Conservation (phyloP, 2,329 filamentous ascomycete species). For the Pseudophaeomoniella oleicola region DNA sequence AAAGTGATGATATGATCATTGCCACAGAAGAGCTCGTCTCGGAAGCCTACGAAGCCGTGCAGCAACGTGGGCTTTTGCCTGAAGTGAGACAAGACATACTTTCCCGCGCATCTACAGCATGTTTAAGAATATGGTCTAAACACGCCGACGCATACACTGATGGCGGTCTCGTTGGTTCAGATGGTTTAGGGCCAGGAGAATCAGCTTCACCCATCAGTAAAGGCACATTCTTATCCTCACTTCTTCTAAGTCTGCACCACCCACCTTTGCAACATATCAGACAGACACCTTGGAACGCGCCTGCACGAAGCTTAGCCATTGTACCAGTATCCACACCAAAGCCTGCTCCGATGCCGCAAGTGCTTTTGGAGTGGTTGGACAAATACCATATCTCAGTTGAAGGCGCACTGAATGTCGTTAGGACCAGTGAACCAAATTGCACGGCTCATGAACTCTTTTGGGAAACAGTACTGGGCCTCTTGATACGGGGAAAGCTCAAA, state of each 20-base stretch:
- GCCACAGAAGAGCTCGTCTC: slow-evolving; percentile 59
- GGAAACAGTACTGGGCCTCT: slow-evolving; percentile 61
- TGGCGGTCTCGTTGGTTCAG: slow-evolving; percentile 20
- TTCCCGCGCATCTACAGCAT: slow-evolving; percentile 1
- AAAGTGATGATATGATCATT: slow-evolving; percentile 58
- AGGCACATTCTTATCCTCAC: slow-evolving; percentile 61
- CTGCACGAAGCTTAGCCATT: neutral
- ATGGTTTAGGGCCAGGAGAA: slow-evolving; percentile 51
- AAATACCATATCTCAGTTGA: slow-evolving; percentile 58
- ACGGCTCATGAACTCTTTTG: slow-evolving; percentile 68
- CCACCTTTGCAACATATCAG: slow-evolving; percentile 29
- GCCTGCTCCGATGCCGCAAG: slow-evolving; percentile 48
- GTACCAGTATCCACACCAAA: slow-evolving; percentile 4
- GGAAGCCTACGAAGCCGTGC: slow-evolving; percentile 12
- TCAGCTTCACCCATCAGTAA: slow-evolving; percentile 53
- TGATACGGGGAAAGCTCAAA: slow-evolving; percentile 60
- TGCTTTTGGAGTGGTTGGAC: slow-evolving; percentile 73
- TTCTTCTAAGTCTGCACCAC: slow-evolving; percentile 70
- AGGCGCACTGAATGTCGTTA: slow-evolving; percentile 51
- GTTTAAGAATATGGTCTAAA: slow-evolving; percentile 9
- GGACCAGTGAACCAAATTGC: slow-evolving; percentile 53
- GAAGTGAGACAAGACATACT: neutral
- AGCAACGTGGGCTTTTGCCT: neutral
- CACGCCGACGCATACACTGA: slow-evolving; percentile 17
- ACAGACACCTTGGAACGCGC: slow-evolving; percentile 8